A percentile compares a stretch with the other conserved stretches of the same genome.
phyloP scores from a whole-genome alignment of 495 filamentous ascomycete genomes.

The Talaromyces wortmannii region DNA sequence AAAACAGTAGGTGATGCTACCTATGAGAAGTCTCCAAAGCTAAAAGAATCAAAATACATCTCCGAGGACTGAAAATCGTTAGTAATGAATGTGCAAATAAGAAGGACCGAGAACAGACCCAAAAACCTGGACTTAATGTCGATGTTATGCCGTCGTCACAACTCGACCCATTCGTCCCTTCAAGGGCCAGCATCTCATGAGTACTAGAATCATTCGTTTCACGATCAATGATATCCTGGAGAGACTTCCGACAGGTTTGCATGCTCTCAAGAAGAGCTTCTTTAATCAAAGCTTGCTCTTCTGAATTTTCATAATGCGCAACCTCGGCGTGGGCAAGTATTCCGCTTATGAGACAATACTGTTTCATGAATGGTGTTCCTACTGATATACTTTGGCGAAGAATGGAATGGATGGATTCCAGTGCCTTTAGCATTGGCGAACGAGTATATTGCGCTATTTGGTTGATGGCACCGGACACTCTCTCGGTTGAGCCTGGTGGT shows the following conservation, averaged over 20 bases:
- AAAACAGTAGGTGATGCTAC: background rate
- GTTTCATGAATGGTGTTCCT: constrained; percentile 19
- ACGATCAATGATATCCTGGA: background rate
- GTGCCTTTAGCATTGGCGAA: constrained; percentile 6
- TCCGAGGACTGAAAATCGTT: constrained; percentile 3
- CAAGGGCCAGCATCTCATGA: background rate
- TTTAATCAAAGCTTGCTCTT: background rate
- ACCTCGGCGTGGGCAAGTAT: constrained; percentile 11
- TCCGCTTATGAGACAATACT: constrained; percentile 10
- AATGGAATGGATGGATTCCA: constrained; percentile 10
- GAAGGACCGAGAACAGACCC: background rate
- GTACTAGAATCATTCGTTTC: background rate
- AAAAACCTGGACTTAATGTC: background rate
- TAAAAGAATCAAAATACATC: constrained; percentile 21
- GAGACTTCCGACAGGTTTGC: background rate
- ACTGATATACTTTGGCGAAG: constrained; percentile 9
- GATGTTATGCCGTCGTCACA: background rate
- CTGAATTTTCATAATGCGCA: background rate
- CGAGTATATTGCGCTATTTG: constrained; percentile 9
- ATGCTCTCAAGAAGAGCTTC: background rate
- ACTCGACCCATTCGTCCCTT: background rate
- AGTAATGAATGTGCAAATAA: background rate
- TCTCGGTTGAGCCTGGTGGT: background rate
- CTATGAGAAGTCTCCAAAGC: background rate
- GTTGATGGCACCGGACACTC: background rate